Base-by-base conservation (phyloP, 2,329 filamentous ascomycete genomes). In the Tolypocladium paradoxum region DNA sequence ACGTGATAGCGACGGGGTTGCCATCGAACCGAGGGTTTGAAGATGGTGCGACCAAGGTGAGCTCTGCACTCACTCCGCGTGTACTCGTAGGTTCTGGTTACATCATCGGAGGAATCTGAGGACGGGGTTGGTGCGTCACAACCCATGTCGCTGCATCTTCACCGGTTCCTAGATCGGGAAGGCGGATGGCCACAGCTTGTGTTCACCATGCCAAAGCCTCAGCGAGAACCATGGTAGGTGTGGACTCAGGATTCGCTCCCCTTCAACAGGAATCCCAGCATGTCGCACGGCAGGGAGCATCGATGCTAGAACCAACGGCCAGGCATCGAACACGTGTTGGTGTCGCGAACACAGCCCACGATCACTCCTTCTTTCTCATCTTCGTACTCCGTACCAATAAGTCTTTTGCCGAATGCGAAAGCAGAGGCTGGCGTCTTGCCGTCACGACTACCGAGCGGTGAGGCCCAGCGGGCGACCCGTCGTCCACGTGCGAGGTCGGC, bases 131-230 rank as follows among this genome's bases (percentile, higher is more conserved):
- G 43, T 46, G 43, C 43, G 43, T 46, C 24, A 22, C 7, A n/a
- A 48, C 46, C 59, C 60, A 56, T 58, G 55, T 56, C 53, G 52
- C 56, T 55, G 29, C 55, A 53, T 60, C 50, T 61, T 66, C 58
- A 64, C 65, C 64, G 64, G 65, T 68, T 65, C 60, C 64, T 66
- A 54, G 50, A 65, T 64, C 61, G 56, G 63, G 63, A 63, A 63
- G 61, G 62, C 62, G 55, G 29, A 29, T 24, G 43, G 27, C 43
- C 43, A 45, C 18, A 20, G 48, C 24, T 53, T 43, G 49, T 16
- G 37, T 33, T 43, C 48, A 49, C 48, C 52, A 52, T 31, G 33
- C 6, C 48, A 34, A 34, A 16, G 33, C 33, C 33, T 16, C 33
- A 6, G 33, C 14, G 14, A 6, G 33, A 31, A n/a, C 43, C n/a